A percentile compares a stretch with the other conserved stretches of the same genome.
phyloP scores from a whole-genome alignment of 345 rosid genomes.

The Hypericum androsaemum region DNA sequence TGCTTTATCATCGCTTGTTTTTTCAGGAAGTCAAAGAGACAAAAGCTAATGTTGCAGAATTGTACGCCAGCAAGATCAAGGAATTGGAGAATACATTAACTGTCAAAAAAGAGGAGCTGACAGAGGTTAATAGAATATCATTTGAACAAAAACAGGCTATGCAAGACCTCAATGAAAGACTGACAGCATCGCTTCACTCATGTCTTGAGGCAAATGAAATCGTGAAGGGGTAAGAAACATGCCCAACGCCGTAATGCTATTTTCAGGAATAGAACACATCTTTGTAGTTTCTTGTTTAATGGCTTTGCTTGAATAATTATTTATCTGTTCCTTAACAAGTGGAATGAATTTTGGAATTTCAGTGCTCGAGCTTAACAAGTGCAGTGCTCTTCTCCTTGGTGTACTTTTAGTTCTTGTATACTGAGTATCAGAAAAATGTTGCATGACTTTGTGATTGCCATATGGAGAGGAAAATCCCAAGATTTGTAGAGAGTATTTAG shows the following conservation, averaged over 20 bases:
- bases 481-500: too few relatives aligned
- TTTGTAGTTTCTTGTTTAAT: background rate
- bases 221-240: constrained; percentile 46
- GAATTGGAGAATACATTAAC: constrained; percentile 43
- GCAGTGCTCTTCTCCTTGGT: too few relatives aligned
- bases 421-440: too few relatives aligned
- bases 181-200: constrained; percentile 71
- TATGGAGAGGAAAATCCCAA: too few relatives aligned
- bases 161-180: constrained; percentile 75
- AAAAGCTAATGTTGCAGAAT: constrained; percentile 49
- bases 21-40: constrained; percentile 59
- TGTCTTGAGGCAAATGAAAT: constrained; percentile 80
- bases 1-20: constrained; percentile 12
- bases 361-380: too few relatives aligned
- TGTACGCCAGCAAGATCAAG: constrained; percentile 39
- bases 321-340: too few relatives aligned
- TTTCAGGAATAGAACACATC: background rate
- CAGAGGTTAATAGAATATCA: constrained; percentile 41
- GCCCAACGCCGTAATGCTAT: background rate
- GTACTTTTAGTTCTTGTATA: too few relatives aligned
- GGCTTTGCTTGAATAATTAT: background rate
- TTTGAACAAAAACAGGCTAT: constrained; percentile 70
- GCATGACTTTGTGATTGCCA: too few relatives aligned
- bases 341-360: too few relatives aligned
- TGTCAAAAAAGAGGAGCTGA: constrained; percentile 49